These are phyloP conservation scores for Monosporascus sp. DNA, from an alignment of 2,329 filamentous ascomycete species.

Conservation along the genomic window DNA sequence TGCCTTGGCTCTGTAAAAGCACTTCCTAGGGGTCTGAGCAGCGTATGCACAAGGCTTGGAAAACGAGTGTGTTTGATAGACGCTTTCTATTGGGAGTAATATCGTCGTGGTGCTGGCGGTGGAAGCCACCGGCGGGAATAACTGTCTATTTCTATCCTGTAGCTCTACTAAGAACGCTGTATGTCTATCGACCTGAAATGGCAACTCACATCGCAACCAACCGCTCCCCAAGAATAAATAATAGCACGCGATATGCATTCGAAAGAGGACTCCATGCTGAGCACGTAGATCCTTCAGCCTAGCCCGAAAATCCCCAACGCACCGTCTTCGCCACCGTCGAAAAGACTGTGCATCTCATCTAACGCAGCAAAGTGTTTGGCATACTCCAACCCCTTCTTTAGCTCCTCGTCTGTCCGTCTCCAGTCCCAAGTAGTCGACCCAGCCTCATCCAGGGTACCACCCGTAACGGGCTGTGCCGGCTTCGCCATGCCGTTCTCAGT, in stretches of 20 bases:
- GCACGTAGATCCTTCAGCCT: constrained; percentile 21
- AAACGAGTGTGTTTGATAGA: too few relatives aligned
- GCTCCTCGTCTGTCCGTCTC: constrained; percentile 49
- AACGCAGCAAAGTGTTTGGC: constrained; percentile 52
- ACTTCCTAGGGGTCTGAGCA: too few relatives aligned
- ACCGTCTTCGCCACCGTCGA: constrained; percentile 48
- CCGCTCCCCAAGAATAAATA: too few relatives aligned
- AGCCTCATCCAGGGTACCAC: constrained; percentile 30
- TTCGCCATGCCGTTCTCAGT: constrained; percentile 27
- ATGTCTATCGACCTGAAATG: too few relatives aligned
- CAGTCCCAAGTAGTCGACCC: constrained; percentile 49
- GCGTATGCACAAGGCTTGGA: too few relatives aligned
- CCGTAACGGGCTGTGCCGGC: constrained; percentile 19
- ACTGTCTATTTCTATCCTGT: too few relatives aligned
- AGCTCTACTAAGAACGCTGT: too few relatives aligned
- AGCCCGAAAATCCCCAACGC: constrained; percentile 45
- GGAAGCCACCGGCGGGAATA: too few relatives aligned
- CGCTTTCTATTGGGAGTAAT: too few relatives aligned
- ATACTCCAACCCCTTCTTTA: constrained; percentile 49
- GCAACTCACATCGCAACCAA: too few relatives aligned
- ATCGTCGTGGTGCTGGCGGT: too few relatives aligned
- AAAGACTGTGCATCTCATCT: constrained; percentile 46
- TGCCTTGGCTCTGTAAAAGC: constrained; percentile 25
- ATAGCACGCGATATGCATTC: too few relatives aligned
- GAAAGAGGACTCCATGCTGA: not conserved